Evolutionary conservation across 768 basidiomycete genomes (phyloP), one percentile per base, ranked within the genome.

Genomic region (Tylopilus rubrobrunneus): DNA sequence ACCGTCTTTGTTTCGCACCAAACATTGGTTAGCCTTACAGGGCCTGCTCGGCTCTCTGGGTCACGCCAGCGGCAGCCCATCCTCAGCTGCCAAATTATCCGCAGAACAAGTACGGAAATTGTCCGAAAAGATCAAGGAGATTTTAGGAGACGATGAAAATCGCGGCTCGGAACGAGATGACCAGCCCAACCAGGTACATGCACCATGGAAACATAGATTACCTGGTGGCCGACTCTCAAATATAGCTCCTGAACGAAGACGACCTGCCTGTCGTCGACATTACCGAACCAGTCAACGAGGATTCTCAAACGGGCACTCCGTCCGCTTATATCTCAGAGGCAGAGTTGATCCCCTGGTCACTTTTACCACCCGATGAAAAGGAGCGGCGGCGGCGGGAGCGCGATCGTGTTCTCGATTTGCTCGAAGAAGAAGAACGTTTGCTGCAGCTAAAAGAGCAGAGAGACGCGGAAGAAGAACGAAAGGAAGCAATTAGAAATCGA

Each of bases 211-310:
- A 33, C 49, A 44, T 54, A 31, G 57, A 58, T 7, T 59, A 53
- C 59, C 56, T 61, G 54, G 60, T 64, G 56, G 49, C 56, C 63
- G 58, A 60, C 49, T 21, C 29, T 36, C 56, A 40, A 39, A 55
- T 61, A 7, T 55, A 90, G 88, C 74, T 85, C 49, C 60, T 86
- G 39, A 87, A 87, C 61, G 87, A 89, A 61, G 88, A 92, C 45
- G 88, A 87, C 4, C 78, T 88, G 37, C 89, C 89, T 11, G 85
- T 92, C 56, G 75, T 90, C 55, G 89, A 92, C 36, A 85, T 92
- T 52, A 78, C 77, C 29, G 89, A 92, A 62, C 82, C 82, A 40
- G 61, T 78, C 5, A 47, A 69, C 15, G 63, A 61, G 3, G 44
- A 45, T n/a, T 44, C 59, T 21, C 70, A 63, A 28, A 48, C 53